Base-by-base conservation (phyloP, 2,329 filamentous ascomycete genomes). In the Volutella citrinella region DNA sequence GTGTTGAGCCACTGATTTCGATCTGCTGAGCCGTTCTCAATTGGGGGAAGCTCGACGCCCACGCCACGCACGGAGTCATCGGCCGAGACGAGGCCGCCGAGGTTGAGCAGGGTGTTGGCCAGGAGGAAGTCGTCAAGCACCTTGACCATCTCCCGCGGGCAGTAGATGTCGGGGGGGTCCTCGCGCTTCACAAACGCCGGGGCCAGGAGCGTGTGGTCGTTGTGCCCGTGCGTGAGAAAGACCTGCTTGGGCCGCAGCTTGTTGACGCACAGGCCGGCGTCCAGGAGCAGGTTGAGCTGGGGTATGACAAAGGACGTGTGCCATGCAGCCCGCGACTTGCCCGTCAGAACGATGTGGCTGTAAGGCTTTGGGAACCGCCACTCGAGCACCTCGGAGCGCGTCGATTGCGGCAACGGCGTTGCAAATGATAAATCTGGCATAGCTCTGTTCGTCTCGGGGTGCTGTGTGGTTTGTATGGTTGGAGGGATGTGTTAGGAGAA, bases 271-370 rank as follows among this genome's bases (percentile, higher is more conserved):
- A 72, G 57, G 3, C 69, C 69, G 3, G 69, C 67, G 48, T 73
- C 69, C 20, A 73, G 66, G 5, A 72, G 63, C 17, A 72, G 56
- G 37, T 71, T 68, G 31, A 73, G 65, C 41, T 70, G 64, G 2
- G 69, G 69, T 31, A 73, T 63, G 27, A 73, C 54, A 38, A 73
- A 73, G 6, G 68, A 71, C 3, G 69, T 73, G 51, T 72, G 68
- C 69, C 69, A 72, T 11, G 69, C 69, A 7, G 69, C 69, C 11
- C 69, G 65, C 7, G 69, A 72, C 17, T 61, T 61, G 33, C 69
- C 69, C 2, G 67, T 69, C 9, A 73, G 57, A 5, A 66, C 56
- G 34, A 59, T 59, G 29, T 68, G 60, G 31, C 57, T 52, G 40
- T 65, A 57, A 0, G 68, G 68, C 19, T 59, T 61, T 7, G 69